Evolutionary conservation across 805 yeast genomes (phyloP).

Genomic region (Metschnikowia amazonensis): DNA sequence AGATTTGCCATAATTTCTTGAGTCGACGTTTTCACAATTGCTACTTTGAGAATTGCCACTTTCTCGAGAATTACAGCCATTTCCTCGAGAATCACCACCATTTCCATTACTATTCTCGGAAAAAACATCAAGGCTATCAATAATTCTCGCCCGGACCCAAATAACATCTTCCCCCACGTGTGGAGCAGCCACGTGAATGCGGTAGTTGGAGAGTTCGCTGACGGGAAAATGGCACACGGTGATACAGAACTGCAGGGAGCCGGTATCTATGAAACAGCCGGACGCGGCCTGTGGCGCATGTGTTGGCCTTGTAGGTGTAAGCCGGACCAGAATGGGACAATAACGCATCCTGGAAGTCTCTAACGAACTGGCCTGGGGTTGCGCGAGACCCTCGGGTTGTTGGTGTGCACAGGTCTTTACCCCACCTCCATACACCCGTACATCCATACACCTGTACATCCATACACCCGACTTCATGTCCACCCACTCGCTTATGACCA

Average conservation of each 20-base stretch:
- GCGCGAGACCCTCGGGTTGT: no score
- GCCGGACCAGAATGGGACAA: slow-evolving; percentile 12
- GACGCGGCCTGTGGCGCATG: slow-evolving; percentile 5
- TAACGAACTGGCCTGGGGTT: no score
- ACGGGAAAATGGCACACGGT: slow-evolving; percentile 10
- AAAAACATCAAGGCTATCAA: slow-evolving; percentile 1
- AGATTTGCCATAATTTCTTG: no score
- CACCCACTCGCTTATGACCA: no score
- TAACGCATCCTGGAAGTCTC: slow-evolving; percentile 7
- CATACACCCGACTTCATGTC: no score
- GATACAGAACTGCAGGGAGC: not conserved
- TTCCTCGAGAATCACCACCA: no score
- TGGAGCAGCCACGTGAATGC: slow-evolving; percentile 9
- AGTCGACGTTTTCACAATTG: no score
- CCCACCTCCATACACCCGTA: no score
- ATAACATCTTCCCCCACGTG: slow-evolving; percentile 4
- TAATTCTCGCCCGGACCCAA: slow-evolving; percentile 9
- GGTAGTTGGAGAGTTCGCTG: not conserved
- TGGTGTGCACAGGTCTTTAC: no score
- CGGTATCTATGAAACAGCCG: slow-evolving; percentile 5
- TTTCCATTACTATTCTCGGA: not conserved
- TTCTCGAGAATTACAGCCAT: no score
- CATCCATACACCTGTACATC: not conserved
- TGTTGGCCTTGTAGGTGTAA: not conserved
- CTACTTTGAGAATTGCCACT: no score